Conservation (phyloP, 2,329 filamentous ascomycete species). For the Parafenestella ontariensis region DNA sequence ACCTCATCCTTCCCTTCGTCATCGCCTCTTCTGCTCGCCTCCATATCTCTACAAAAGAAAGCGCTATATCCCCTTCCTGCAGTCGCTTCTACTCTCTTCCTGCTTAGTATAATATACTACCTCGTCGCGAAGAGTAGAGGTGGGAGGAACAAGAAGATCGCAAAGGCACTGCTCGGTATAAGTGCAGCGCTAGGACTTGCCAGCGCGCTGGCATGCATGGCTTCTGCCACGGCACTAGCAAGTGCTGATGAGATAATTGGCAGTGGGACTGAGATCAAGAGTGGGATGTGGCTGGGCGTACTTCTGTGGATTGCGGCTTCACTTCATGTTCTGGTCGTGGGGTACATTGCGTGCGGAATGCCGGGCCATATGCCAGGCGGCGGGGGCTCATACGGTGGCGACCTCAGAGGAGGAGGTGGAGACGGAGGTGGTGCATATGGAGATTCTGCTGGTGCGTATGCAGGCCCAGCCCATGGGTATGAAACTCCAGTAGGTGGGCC, state of each 20-base stretch:
- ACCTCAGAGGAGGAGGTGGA: not conserved
- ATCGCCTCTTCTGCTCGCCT: slow-evolving; percentile 2
- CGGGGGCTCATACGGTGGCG: not conserved
- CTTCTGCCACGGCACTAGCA: slow-evolving; percentile 6
- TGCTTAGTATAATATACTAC: slow-evolving; percentile 4
- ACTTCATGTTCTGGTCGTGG: slow-evolving; percentile 5
- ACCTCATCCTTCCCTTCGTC: slow-evolving; percentile 5
- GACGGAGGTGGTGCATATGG: not conserved
- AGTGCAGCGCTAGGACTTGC: slow-evolving; percentile 11
- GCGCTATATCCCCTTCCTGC: slow-evolving; percentile 8
- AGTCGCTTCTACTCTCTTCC: slow-evolving; percentile 1
- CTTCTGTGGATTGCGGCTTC: slow-evolving; percentile 8
- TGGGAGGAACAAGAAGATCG: slow-evolving; percentile 2
- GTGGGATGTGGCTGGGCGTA: not conserved
- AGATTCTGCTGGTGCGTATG: not conserved
- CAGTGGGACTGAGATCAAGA: not conserved
- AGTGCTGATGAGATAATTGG: slow-evolving; percentile 3
- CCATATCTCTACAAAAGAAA: slow-evolving; percentile 2
- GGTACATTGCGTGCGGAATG: slow-evolving; percentile 8
- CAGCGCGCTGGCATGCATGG: slow-evolving; percentile 4
- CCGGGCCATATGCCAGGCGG: not conserved
- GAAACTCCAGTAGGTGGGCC: not conserved
- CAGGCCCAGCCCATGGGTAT: not conserved
- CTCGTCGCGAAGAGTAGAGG: slow-evolving; percentile 2
- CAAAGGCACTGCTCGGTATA: slow-evolving; percentile 2